Evolutionary conservation across 768 basidiomycete genomes (phyloP).

Genomic region (Pleurotus salmoneostramineus): DNA sequence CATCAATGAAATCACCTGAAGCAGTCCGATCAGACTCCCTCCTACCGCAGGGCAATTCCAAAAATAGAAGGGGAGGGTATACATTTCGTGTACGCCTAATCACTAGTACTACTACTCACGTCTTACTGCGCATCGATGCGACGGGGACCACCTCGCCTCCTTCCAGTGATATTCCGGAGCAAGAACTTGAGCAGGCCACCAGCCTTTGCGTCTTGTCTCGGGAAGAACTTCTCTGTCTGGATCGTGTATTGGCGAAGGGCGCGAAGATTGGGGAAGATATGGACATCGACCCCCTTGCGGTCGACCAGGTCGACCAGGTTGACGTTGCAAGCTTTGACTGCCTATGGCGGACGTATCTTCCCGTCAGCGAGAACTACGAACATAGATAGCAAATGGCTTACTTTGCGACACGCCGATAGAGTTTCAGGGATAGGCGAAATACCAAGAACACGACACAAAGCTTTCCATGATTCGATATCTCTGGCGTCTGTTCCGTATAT

Average conservation of each 20-base stretch:
- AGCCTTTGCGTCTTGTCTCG: constrained; percentile 21
- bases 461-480: constrained; percentile 11
- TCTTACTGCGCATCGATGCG: neutral
- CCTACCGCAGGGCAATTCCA: too few relatives aligned
- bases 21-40: neutral
- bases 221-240: constrained; percentile 23
- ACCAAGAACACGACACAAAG: constrained; percentile 14
- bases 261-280: constrained; percentile 18
- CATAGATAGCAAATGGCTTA: constrained; percentile 1
- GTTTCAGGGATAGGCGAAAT: constrained; percentile 23
- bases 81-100: too few relatives aligned
- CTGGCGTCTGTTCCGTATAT: constrained; percentile 27
- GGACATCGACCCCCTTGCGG: constrained; percentile 7
- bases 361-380: too few relatives aligned
- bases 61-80: too few relatives aligned
- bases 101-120: neutral
- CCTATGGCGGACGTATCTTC: constrained; percentile 11
- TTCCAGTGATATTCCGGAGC: constrained; percentile 22
- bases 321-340: constrained; percentile 24
- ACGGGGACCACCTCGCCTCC: neutral
- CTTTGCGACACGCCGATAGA: constrained; percentile 19
- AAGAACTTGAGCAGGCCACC: constrained; percentile 26
- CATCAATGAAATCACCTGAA: neutral
- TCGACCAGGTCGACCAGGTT: constrained; percentile 38
- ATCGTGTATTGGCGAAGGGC: constrained; percentile 27